phyloP scores from a whole-genome alignment of 2,329 filamentous ascomycete species.

The Huntiella savannae region DNA sequence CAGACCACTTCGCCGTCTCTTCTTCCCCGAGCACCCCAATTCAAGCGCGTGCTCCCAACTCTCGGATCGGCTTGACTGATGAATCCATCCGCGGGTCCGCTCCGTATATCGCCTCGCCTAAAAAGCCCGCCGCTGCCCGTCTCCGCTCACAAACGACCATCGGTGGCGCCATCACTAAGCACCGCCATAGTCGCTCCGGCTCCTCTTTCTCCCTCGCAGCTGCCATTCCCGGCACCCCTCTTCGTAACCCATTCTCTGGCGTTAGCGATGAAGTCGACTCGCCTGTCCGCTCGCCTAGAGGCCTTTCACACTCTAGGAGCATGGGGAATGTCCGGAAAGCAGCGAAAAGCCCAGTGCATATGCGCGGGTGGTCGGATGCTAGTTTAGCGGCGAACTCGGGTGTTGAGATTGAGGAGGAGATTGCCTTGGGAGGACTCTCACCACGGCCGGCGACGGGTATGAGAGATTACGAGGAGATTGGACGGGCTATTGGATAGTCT shows the following conservation, averaged over 20 bases:
- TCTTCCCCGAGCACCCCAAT: slow-evolving; percentile 24
- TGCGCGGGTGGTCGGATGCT: slow-evolving; percentile 25
- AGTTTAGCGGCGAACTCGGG: slow-evolving; percentile 22
- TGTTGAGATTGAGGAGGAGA: slow-evolving; percentile 25
- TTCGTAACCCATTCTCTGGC: background rate
- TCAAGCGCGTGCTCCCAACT: slow-evolving; percentile 40
- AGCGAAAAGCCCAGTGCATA: slow-evolving; percentile 14
- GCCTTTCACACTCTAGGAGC: slow-evolving; percentile 3
- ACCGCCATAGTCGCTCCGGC: slow-evolving; percentile 19
- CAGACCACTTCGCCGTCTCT: slow-evolving; percentile 9
- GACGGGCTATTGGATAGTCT: slow-evolving; percentile 24
- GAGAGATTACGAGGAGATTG: slow-evolving; percentile 28
- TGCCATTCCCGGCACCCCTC: slow-evolving; percentile 18
- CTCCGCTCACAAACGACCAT: slow-evolving; percentile 23
- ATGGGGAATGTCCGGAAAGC: slow-evolving; percentile 8
- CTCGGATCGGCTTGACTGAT: slow-evolving; percentile 42
- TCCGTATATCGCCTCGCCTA: slow-evolving; percentile 35
- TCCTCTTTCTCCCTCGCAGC: slow-evolving; percentile 28
- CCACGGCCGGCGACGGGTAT: slow-evolving; percentile 23
- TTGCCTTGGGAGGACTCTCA: slow-evolving; percentile 26
- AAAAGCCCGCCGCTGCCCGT: slow-evolving; percentile 30
- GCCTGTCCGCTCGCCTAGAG: background rate
- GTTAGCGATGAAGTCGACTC: background rate
- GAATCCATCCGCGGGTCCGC: slow-evolving; percentile 40
- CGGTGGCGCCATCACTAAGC: slow-evolving; percentile 9